Evolutionary conservation across 352 stramenopile species (phyloP).

Genomic region (Phytophthora quininea): DNA sequence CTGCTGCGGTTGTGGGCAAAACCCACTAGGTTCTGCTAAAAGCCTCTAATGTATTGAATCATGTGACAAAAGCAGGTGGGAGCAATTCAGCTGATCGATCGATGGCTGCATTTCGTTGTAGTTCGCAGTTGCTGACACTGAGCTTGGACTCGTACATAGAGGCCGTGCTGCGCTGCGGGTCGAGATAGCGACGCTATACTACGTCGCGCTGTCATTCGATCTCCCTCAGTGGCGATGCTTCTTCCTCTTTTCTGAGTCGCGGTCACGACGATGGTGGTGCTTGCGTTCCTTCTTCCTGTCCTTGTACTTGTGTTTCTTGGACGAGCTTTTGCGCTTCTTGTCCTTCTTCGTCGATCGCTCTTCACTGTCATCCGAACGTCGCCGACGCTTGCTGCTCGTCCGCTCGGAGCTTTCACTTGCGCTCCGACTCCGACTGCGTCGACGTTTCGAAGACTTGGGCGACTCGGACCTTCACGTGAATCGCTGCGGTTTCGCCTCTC

Average conservation of each 20-base stretch:
- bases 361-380: conserved; percentile 19
- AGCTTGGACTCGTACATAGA: too few species aligned
- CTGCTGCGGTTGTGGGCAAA: too few species aligned
- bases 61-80: too few species aligned
- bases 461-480: conserved; percentile 14
- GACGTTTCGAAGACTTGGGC: conserved; percentile 17
- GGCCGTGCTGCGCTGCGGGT: too few species aligned
- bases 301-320: conserved; percentile 45
- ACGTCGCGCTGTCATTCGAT: too few species aligned
- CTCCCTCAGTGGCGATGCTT: conserved; percentile 19
- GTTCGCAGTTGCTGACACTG: too few species aligned
- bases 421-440: conserved; percentile 24
- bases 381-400: conserved; percentile 14
- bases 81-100: too few species aligned
- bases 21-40: too few species aligned
- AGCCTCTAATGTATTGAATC: too few species aligned
- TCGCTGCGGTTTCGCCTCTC: conserved; percentile 25
- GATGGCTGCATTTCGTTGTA: too few species aligned
- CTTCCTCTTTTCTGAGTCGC: conserved; percentile 37
- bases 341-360: conserved; percentile 38
- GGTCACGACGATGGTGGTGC: conserved; percentile 32
- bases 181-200: too few species aligned
- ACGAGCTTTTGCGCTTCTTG: conserved; percentile 39
- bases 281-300: conserved; percentile 57
- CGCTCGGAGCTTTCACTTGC: conserved; percentile 23